A percentile compares a stretch with the other conserved stretches of the same genome.
phyloP scores from a whole-genome alignment of 225 moss, liverwort and hornwort genomes.

The Anthoceros angustus region DNA sequence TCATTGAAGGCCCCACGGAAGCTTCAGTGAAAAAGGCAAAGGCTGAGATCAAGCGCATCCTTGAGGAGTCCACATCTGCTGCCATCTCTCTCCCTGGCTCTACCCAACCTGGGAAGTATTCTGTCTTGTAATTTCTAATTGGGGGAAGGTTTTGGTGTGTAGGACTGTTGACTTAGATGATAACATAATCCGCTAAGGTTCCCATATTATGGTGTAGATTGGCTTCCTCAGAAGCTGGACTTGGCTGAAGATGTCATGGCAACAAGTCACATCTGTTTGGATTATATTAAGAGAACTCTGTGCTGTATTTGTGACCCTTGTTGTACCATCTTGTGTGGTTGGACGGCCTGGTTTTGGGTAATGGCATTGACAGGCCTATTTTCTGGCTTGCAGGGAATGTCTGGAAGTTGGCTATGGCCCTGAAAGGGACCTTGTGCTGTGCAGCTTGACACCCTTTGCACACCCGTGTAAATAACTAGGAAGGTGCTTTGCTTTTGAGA shows the following conservation, averaged over 20 bases:
- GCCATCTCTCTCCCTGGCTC: slow-evolving; percentile 90
- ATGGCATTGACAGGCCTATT: slow-evolving; percentile 43
- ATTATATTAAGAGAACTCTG: slow-evolving; percentile 18
- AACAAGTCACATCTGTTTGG: slow-evolving; percentile 1
- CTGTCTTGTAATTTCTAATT: slow-evolving; percentile 52
- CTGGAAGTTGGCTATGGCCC: slow-evolving; percentile 39
- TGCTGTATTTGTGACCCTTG: slow-evolving; percentile 14
- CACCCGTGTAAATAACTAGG: neutral
- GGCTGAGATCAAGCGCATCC: slow-evolving; percentile 92
- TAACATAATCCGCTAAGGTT: slow-evolving; percentile 11
- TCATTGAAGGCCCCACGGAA: slow-evolving; percentile 96
- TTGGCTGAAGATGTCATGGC: neutral
- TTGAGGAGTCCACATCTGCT: slow-evolving; percentile 98
- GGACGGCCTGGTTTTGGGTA: slow-evolving; percentile 27
- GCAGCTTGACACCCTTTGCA: neutral
- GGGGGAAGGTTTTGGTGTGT: slow-evolving; percentile 17
- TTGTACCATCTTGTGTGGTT: slow-evolving; percentile 21
- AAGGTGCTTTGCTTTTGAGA: neutral
- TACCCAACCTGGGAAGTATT: slow-evolving; percentile 98
- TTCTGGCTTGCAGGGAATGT: slow-evolving; percentile 53
- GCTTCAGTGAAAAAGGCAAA: slow-evolving; percentile 98
- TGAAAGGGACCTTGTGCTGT: slow-evolving; percentile 30
- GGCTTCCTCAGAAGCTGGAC: slow-evolving; percentile 5
- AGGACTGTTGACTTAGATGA: slow-evolving; percentile 16
- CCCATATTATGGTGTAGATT: neutral